These are phyloP conservation scores for Populus davidiana DNA, from an alignment of 345 rosid genomes.

Conservation along the genomic window DNA sequence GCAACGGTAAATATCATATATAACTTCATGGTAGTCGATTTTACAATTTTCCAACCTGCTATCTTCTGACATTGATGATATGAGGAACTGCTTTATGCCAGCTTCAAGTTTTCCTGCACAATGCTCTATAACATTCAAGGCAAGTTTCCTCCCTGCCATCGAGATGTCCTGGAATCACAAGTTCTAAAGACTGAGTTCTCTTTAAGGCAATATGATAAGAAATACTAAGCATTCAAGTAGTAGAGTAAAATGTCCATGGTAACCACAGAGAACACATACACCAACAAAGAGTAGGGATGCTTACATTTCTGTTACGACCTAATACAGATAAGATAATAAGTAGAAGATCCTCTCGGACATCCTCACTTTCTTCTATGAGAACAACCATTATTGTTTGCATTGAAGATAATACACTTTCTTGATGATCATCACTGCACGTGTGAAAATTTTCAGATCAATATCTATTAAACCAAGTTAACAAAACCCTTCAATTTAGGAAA, in stretches of 20 bases:
- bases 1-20: conserved; percentile 72
- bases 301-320: conserved; percentile 74
- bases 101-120: conserved; percentile 87
- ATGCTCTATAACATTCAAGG: conserved; percentile 80
- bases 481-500: neutral
- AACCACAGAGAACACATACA: conserved; percentile 1
- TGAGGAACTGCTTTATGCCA: conserved; percentile 76
- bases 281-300: conserved; percentile 23
- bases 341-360: conserved; percentile 73
- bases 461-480: neutral
- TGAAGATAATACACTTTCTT: conserved; percentile 73
- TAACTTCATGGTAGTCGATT: conserved; percentile 86
- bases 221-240: neutral
- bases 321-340: conserved; percentile 62
- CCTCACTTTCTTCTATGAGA: conserved; percentile 93
- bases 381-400: conserved; percentile 87
- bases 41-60: conserved; percentile 44
- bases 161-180: conserved; percentile 55
- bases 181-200: conserved; percentile 24
- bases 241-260: neutral
- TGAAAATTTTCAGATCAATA: conserved; percentile 10
- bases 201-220: conserved; percentile 7
- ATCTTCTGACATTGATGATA: conserved; percentile 89
- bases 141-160: conserved; percentile 73
- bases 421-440: conserved; percentile 87